Conservation (phyloP, 352 stramenopile species). For the Pythium sukuiense region DNA sequence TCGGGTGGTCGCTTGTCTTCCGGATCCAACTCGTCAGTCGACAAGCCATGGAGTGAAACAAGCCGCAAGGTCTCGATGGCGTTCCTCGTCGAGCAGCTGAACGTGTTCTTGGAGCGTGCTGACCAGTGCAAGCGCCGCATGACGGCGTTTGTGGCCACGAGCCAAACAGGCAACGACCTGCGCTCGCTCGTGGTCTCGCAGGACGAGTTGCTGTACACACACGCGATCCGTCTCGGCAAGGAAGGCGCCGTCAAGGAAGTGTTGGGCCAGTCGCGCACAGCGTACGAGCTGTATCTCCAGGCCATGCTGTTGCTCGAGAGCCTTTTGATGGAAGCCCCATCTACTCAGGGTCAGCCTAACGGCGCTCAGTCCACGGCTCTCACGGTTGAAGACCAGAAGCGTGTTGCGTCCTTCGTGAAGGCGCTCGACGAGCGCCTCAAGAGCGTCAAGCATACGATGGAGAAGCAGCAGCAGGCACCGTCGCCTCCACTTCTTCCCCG, state of each 20-base stretch:
- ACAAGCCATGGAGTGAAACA: conserved; percentile 39
- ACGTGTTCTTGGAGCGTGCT: conserved; percentile 55
- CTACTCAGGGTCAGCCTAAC: not conserved
- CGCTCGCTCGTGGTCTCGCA: conserved; percentile 40
- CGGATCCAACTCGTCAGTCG: conserved; percentile 11
- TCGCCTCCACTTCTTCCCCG: conserved; percentile 19
- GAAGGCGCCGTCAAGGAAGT: conserved; percentile 72
- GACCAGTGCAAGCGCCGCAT: conserved; percentile 67
- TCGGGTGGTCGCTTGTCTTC: conserved; percentile 21
- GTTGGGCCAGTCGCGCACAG: conserved; percentile 49
- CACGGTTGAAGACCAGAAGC: conserved; percentile 54
- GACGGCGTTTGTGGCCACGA: conserved; percentile 23
- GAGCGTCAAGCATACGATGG: conserved; percentile 36
- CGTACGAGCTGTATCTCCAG: conserved; percentile 64
- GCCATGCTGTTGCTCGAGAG: conserved; percentile 64
- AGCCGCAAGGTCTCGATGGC: conserved; percentile 64
- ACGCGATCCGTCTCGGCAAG: conserved; percentile 61
- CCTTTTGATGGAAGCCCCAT: conserved; percentile 46
- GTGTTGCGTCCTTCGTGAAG: conserved; percentile 45
- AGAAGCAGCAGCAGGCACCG: conserved; percentile 13
- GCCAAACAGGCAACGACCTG: conserved; percentile 22
- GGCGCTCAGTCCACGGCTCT: conserved; percentile 14
- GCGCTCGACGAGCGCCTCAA: conserved; percentile 54
- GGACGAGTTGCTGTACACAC: conserved; percentile 62
- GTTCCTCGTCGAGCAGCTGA: conserved; percentile 63